Evolutionary conservation across 2,329 filamentous ascomycete species (phyloP).

Genomic region (Verticillium klebahnii): DNA sequence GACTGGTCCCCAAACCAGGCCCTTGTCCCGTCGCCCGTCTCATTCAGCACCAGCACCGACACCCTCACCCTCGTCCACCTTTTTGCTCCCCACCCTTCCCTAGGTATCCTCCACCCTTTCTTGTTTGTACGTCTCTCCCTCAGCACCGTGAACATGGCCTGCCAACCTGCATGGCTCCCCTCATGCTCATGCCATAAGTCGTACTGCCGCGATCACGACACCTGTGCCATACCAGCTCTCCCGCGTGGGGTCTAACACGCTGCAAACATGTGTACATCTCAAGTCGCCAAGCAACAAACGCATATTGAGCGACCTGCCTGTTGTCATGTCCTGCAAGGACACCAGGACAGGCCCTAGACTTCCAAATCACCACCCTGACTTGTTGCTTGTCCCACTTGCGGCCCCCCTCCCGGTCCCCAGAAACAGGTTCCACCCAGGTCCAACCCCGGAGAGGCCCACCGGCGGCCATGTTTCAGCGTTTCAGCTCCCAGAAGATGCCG

Average conservation of each 20-base stretch:
- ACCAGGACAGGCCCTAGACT: too few species aligned
- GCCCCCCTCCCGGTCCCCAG: background rate
- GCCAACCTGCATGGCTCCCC: background rate
- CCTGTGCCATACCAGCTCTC: background rate
- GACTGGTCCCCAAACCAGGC: background rate
- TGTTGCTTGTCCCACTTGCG: background rate
- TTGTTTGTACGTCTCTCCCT: too few species aligned
- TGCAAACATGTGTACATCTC: too few species aligned
- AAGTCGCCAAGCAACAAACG: too few species aligned
- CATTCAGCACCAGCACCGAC: too few species aligned
- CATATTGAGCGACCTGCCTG: too few species aligned
- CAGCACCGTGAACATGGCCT: background rate
- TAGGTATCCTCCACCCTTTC: too few species aligned
- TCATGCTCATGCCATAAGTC: background rate
- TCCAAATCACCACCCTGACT: too few species aligned
- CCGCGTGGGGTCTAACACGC: too few species aligned
- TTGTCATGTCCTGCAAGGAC: too few species aligned
- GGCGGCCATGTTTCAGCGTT: constrained; percentile 11
- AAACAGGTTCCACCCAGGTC: constrained; percentile 1
- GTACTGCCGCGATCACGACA: background rate
- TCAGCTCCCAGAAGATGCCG: constrained; percentile 6
- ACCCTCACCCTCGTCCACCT: background rate
- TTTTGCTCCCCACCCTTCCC: background rate
- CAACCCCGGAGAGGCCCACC: constrained; percentile 10
- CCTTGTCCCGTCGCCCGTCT: too few species aligned